Evolutionary conservation across 129 eudicot species (phyloP).

Genomic region (Helianthus annuus): DNA sequence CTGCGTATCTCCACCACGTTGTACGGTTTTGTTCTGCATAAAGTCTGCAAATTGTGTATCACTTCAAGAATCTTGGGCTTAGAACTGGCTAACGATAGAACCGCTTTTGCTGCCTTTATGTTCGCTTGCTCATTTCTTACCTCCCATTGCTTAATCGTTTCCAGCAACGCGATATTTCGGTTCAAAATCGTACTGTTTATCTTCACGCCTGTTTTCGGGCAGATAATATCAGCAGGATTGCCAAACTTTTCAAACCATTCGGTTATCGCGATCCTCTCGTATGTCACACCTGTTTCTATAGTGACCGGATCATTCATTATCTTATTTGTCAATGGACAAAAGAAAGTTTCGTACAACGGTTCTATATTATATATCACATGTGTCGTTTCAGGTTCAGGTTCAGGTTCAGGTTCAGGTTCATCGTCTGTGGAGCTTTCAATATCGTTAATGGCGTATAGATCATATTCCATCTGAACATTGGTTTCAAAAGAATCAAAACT

Average conservation of each 20-base stretch:
- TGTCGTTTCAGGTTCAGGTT: background rate
- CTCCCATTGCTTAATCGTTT: conserved; percentile 72
- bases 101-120: conserved; percentile 58
- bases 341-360: conserved; percentile 57
- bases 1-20: conserved; percentile 46
- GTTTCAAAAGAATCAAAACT: conserved; percentile 34
- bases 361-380: conserved; percentile 43
- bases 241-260: conserved; percentile 55
- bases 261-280: conserved; percentile 51
- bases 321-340: conserved; percentile 71
- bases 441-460: conserved; percentile 53
- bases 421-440: conserved; percentile 36
- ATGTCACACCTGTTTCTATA: conserved; percentile 70
- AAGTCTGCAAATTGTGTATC: conserved; percentile 44
- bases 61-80: conserved; percentile 63
- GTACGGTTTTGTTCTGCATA: conserved; percentile 42
- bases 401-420: conserved; percentile 10
- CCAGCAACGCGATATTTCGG: conserved; percentile 56
- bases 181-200: conserved; percentile 38
- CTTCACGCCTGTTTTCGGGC: conserved; percentile 58
- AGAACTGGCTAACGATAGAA: conserved; percentile 44
- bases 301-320: conserved; percentile 82
- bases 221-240: conserved; percentile 42
- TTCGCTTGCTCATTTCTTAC: conserved; percentile 67
- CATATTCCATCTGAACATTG: conserved; percentile 17